Percentiles rank a stretch among this genome's conserved stretches.
phyloP scores from a whole-genome alignment of 1,284 basidiomycete genomes.

The Spongispora temasekensis region DNA sequence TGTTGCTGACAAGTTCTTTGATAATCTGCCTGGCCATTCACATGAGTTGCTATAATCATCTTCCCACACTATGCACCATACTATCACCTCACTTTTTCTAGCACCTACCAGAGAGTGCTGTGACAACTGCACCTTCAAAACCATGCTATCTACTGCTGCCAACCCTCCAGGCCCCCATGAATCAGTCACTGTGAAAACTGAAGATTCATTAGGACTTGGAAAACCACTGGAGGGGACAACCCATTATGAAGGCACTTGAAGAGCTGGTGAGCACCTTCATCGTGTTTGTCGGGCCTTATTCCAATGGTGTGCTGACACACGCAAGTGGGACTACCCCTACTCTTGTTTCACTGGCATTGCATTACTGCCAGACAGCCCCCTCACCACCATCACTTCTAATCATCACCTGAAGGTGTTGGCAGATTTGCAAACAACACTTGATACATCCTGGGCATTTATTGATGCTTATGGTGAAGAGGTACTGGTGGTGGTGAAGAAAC shows the following conservation, averaged over 20 bases:
- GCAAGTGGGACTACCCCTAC: background rate
- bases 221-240: too few relatives aligned
- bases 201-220: too few relatives aligned
- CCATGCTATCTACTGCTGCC: background rate
- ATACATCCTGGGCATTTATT: constrained; percentile 1
- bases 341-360: background rate
- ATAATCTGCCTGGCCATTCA: background rate
- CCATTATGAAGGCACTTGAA: background rate
- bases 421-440: background rate
- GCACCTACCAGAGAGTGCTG: too few relatives aligned
- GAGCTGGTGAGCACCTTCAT: constrained; percentile 4
- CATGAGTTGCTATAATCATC: background rate
- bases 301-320: constrained; percentile 1
- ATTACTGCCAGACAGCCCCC: constrained; percentile 6
- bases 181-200: too few relatives aligned
- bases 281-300: constrained; percentile 1
- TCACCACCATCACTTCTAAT: constrained; percentile 7
- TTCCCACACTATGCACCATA: background rate
- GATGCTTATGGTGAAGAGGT: constrained; percentile 3
- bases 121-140: constrained; percentile 1
- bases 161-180: background rate
- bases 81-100: too few relatives aligned
- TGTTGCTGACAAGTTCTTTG: background rate
- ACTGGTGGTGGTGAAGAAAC: background rate
- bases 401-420: background rate